Conservation (phyloP, 2,329 filamentous ascomycete genomes). For the Colletotrichum agaves region DNA sequence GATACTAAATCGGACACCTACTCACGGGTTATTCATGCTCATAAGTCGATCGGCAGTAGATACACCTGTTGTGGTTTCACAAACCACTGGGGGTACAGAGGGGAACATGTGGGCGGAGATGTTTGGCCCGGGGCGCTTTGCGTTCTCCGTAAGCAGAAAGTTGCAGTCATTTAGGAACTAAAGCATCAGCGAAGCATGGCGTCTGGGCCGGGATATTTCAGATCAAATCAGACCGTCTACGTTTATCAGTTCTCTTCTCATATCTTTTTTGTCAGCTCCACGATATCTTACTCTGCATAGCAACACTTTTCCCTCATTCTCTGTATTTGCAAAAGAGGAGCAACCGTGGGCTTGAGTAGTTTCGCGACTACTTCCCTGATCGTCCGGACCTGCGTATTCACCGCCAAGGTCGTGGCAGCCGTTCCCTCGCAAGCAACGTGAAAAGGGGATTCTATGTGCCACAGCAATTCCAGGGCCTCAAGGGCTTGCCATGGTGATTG, state of each 20-base stretch:
- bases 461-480: background rate
- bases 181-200: slow-evolving; percentile 31
- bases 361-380: slow-evolving; percentile 3
- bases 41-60: background rate
- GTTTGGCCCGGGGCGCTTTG: background rate
- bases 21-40: background rate
- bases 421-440: background rate
- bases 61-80: background rate
- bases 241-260: background rate
- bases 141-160: slow-evolving; percentile 2
- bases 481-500: background rate
- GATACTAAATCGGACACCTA: slow-evolving; percentile 9
- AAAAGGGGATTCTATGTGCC: background rate
- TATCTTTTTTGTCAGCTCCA: background rate
- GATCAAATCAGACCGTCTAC: slow-evolving; percentile 6
- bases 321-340: background rate
- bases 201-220: slow-evolving; percentile 16
- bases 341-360: no score
- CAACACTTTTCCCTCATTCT: background rate
- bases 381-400: background rate
- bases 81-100: background rate
- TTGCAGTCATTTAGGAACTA: slow-evolving; percentile 13
- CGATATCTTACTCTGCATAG: background rate
- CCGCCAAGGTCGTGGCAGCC: background rate
- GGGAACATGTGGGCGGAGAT: background rate